Evolutionary conservation across 1,139 yeast species (phyloP).

Genomic region (Kluyveromyces marxianus): DNA sequence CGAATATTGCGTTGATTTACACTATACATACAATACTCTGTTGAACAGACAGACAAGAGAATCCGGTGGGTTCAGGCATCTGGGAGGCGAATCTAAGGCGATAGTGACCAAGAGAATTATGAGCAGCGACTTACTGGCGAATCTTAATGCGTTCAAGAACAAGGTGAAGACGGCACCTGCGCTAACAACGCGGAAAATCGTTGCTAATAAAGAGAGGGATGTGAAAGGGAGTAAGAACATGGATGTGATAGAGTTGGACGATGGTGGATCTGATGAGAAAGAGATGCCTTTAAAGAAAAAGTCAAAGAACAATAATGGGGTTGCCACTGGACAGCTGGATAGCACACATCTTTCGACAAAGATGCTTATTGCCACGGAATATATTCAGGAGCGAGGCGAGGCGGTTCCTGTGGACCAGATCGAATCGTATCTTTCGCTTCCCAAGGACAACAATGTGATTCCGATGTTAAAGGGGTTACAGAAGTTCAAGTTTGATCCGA

Average conservation of each 20-base stretch:
- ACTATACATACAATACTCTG: too few species aligned
- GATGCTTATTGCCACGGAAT: constrained; percentile 81
- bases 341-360: constrained; percentile 74
- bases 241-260: constrained; percentile 18
- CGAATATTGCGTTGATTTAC: too few species aligned
- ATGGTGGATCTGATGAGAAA: constrained; percentile 22
- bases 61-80: too few species aligned
- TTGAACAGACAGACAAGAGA: too few species aligned
- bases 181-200: constrained; percentile 20
- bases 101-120: not conserved
- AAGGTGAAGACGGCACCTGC: constrained; percentile 52
- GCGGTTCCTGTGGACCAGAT: constrained; percentile 52
- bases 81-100: too few species aligned
- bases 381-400: constrained; percentile 57
- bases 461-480: constrained; percentile 70
- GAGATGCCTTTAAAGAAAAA: constrained; percentile 30
- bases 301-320: constrained; percentile 17
- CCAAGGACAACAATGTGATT: constrained; percentile 43
- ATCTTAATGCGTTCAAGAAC: constrained; percentile 52
- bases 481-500: constrained; percentile 57
- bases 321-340: constrained; percentile 18
- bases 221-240: constrained; percentile 23
- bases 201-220: constrained; percentile 11
- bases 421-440: constrained; percentile 30
- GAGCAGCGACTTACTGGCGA: constrained; percentile 34